These are phyloP conservation scores for Iris pallida DNA, from an alignment of 116 monocot genomes.

Conservation along the genomic window DNA sequence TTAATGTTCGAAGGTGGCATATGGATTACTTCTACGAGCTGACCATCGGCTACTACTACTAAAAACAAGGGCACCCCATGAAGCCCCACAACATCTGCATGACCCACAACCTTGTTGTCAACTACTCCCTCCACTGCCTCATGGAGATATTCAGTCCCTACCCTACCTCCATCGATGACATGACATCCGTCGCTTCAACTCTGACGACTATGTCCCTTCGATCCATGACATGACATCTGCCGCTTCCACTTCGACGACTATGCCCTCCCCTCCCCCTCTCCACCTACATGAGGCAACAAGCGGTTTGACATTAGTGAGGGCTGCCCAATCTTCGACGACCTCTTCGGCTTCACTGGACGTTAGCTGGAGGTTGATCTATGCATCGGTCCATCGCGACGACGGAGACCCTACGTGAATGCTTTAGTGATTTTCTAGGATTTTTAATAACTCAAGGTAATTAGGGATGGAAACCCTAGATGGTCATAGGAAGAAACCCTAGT, in stretches of 20 bases:
- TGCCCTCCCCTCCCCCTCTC: slow-evolving; percentile 23
- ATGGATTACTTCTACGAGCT: slow-evolving; percentile 85
- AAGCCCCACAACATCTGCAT: slow-evolving; percentile 76
- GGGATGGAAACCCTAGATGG: too few species aligned
- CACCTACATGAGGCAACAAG: too few species aligned
- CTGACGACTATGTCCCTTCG: slow-evolving; percentile 74
- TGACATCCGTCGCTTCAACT: slow-evolving; percentile 68
- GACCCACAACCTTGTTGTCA: slow-evolving; percentile 72
- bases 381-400: too few species aligned
- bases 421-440: too few species aligned
- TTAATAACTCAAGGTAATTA: too few species aligned
- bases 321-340: too few species aligned
- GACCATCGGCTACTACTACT: slow-evolving; percentile 76
- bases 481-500: too few species aligned
- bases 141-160: slow-evolving; percentile 62
- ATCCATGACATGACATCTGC: too few species aligned
- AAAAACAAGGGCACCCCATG: slow-evolving; percentile 84
- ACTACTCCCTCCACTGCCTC: slow-evolving; percentile 71
- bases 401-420: too few species aligned
- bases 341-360: too few species aligned
- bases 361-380: too few species aligned
- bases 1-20: slow-evolving; percentile 41
- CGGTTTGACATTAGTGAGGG: too few species aligned
- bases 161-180: slow-evolving; percentile 44
- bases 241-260: slow-evolving; percentile 53